Conservation (phyloP, 139 green algal genomes). For the Coccomyxa sp. region DNA sequence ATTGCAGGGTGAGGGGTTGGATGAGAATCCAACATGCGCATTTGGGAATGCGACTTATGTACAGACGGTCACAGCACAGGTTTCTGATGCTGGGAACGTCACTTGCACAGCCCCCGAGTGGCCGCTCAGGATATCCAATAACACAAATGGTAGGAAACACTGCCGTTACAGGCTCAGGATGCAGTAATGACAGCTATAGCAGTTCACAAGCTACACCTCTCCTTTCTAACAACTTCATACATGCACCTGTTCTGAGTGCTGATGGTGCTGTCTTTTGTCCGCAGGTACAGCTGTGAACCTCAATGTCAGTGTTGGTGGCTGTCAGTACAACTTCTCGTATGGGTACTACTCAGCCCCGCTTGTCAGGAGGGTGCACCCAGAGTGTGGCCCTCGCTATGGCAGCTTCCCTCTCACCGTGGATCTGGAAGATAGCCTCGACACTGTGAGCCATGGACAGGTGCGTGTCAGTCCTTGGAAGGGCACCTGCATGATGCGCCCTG, state of each 20-base stretch:
- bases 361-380: background rate
- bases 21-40: background rate
- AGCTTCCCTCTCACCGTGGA: conserved; percentile 16
- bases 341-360: conserved; percentile 10
- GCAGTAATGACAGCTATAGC: background rate
- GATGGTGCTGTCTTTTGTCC: too few relatives aligned
- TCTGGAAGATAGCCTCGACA: conserved; percentile 7
- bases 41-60: too few relatives aligned
- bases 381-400: conserved; percentile 15
- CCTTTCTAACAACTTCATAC: background rate
- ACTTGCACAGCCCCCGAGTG: background rate
- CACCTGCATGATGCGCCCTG: too few relatives aligned
- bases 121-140: background rate
- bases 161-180: background rate
- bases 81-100: background rate
- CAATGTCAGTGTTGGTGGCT: background rate
- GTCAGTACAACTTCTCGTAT: background rate
- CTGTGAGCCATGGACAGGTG: background rate
- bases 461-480: background rate
- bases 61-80: too few relatives aligned
- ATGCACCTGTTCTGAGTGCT: background rate
- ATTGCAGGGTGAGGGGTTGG: background rate
- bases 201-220: background rate
- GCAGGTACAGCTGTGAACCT: background rate
- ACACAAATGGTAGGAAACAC: background rate